A percentile compares a stretch with the other conserved stretches of the same genome.
Conservation (phyloP, 2,329 filamentous ascomycete species). For the Septoria petroselini region DNA sequence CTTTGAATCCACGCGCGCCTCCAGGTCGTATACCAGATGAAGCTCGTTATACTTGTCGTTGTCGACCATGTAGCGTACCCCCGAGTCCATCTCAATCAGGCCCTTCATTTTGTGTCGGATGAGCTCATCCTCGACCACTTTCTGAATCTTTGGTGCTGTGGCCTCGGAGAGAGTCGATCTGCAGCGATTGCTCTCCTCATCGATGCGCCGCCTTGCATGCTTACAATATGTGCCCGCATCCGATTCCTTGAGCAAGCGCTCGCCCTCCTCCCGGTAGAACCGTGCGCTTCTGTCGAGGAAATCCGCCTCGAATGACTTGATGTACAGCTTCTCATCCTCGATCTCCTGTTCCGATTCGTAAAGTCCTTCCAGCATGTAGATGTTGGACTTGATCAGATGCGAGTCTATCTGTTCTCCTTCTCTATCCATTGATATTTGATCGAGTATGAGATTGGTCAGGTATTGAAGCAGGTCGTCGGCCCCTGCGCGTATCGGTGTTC, state of each 20-base stretch:
- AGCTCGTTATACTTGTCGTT: conserved; percentile 79
- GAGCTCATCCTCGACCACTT: conserved; percentile 76
- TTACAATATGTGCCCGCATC: conserved; percentile 81
- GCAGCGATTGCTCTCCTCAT: conserved; percentile 79
- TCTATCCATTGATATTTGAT: conserved; percentile 89
- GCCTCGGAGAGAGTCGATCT: conserved; percentile 72
- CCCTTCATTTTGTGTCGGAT: conserved; percentile 75
- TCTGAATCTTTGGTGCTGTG: conserved; percentile 69
- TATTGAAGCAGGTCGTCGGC: conserved; percentile 64
- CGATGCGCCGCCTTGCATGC: conserved; percentile 68
- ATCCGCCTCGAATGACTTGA: conserved; percentile 74
- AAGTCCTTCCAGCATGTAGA: conserved; percentile 84
- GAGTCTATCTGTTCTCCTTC: conserved; percentile 86
- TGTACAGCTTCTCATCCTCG: conserved; percentile 76
- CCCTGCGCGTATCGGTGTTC: conserved; percentile 52
- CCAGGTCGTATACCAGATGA: conserved; percentile 74
- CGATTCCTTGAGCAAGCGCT: conserved; percentile 68
- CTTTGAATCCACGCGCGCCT: conserved; percentile 70
- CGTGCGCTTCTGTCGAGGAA: conserved; percentile 67
- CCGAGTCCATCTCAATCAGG: conserved; percentile 82
- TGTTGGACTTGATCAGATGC: conserved; percentile 73
- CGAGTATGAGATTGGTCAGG: conserved; percentile 76
- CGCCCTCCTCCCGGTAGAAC: conserved; percentile 76
- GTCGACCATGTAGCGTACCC: conserved; percentile 84
- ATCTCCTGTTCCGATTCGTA: conserved; percentile 78